phyloP scores from a whole-genome alignment of 2,329 filamentous ascomycete genomes.

The Elsinoe perseae region DNA sequence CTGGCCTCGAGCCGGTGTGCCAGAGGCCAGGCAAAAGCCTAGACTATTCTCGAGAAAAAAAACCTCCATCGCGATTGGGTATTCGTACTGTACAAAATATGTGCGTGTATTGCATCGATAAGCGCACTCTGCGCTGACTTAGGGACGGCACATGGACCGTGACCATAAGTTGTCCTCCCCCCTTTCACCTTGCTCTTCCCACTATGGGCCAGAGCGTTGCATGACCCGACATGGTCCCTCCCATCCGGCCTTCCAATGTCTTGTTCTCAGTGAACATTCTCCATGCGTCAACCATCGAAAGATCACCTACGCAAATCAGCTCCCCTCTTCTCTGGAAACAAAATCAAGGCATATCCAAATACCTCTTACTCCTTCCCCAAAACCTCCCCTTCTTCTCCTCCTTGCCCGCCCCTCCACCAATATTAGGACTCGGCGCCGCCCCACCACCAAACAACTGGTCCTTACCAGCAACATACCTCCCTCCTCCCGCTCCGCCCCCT shows the following conservation, averaged over 20 bases:
- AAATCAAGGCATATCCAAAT: slow-evolving; percentile 22
- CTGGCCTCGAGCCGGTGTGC: no score
- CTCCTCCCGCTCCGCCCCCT: slow-evolving; percentile 15
- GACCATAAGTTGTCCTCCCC: no score
- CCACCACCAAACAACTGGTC: slow-evolving; percentile 13
- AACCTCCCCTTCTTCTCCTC: slow-evolving; percentile 26
- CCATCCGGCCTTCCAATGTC: not conserved
- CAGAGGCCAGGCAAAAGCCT: not conserved
- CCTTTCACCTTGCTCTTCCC: no score
- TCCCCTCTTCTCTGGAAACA: not conserved
- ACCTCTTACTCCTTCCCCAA: slow-evolving; percentile 21
- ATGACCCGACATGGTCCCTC: not conserved
- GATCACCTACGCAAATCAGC: slow-evolving; percentile 8
- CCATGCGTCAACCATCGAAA: not conserved
- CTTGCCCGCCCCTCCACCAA: slow-evolving; percentile 12
- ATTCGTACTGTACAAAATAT: not conserved
- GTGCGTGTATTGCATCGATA: not conserved
- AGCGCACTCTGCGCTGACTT: not conserved
- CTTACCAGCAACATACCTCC: not conserved
- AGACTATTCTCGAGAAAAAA: not conserved
- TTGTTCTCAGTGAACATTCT: not conserved
- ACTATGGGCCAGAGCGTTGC: no score
- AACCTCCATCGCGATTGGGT: not conserved
- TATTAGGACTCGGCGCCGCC: slow-evolving; percentile 17
- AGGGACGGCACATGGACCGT: no score